These are phyloP conservation scores for Nematodospora valgi DNA, from an alignment of 805 yeast species.

Conservation along the genomic window DNA sequence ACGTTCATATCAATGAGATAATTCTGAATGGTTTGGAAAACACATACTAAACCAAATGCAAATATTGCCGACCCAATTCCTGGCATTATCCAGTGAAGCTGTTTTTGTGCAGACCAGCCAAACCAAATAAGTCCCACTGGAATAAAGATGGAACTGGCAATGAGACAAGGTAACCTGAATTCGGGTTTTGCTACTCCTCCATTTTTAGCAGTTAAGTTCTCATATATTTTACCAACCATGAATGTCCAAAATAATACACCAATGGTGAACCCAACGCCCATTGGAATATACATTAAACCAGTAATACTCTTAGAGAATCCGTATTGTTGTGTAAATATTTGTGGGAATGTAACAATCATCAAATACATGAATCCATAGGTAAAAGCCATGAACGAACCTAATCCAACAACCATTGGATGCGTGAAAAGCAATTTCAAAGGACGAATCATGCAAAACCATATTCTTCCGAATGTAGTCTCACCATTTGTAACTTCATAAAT, in stretches of 20 bases:
- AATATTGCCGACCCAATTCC: conserved; percentile 34
- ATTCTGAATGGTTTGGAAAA: conserved; percentile 35
- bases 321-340: conserved; percentile 26
- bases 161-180: conserved; percentile 33
- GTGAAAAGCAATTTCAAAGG: conserved; percentile 31
- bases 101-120: conserved; percentile 38
- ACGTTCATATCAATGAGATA: conserved; percentile 38
- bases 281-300: conserved; percentile 37
- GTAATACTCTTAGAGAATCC: conserved; percentile 27
- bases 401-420: conserved; percentile 38
- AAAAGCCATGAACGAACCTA: conserved; percentile 41
- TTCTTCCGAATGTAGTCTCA: conserved; percentile 19
- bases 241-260: conserved; percentile 33
- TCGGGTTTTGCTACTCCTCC: conserved; percentile 37
- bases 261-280: conserved; percentile 34
- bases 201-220: conserved; percentile 20
- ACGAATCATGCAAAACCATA: conserved; percentile 24
- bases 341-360: conserved; percentile 39
- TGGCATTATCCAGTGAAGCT: conserved; percentile 39
- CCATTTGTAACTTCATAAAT: conserved; percentile 33
- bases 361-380: conserved; percentile 40
- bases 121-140: conserved; percentile 38
- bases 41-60: conserved; percentile 35
- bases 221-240: conserved; percentile 23
- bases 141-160: conserved; percentile 28